Evolutionary conservation across 1,139 yeast genomes (phyloP).

Genomic region (Kluyveromyces sp.): DNA sequence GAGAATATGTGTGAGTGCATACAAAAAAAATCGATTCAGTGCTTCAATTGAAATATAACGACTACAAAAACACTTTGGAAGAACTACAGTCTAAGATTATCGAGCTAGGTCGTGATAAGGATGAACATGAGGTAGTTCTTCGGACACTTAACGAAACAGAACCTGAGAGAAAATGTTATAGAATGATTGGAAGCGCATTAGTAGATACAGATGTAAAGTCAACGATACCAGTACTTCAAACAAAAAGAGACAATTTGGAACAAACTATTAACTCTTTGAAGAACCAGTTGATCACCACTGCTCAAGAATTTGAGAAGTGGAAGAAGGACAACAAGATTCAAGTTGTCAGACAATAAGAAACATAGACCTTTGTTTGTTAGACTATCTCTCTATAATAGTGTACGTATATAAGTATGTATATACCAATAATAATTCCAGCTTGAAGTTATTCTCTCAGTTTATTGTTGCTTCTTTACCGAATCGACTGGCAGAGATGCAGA

Average conservation of each 20-base stretch:
- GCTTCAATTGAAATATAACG: constrained; percentile 54
- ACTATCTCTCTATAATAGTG: background rate
- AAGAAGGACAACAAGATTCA: constrained; percentile 58
- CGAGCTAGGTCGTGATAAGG: constrained; percentile 42
- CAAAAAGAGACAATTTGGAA: constrained; percentile 44
- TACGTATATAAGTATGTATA: background rate
- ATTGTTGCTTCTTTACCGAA: constrained; percentile 21
- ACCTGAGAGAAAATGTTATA: constrained; percentile 65
- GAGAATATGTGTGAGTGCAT: background rate
- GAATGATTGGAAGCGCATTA: constrained; percentile 91
- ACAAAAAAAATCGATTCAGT: constrained; percentile 15
- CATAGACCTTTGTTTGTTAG: background rate
- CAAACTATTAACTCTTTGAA: constrained; percentile 40
- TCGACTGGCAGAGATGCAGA: constrained; percentile 9
- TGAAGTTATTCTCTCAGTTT: background rate
- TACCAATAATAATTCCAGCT: too few species aligned
- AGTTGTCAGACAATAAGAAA: constrained; percentile 38
- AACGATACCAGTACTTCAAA: constrained; percentile 58
- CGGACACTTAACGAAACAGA: constrained; percentile 46
- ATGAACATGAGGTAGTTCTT: constrained; percentile 47
- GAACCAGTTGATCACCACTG: constrained; percentile 39
- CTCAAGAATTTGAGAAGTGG: constrained; percentile 60
- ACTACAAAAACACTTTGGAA: constrained; percentile 51
- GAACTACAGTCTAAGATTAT: constrained; percentile 50
- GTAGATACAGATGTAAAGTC: constrained; percentile 77